A percentile compares a stretch with the other conserved stretches of the same genome.
phyloP scores from a whole-genome alignment of 495 filamentous ascomycete species.

The Acidomyces sp. region DNA sequence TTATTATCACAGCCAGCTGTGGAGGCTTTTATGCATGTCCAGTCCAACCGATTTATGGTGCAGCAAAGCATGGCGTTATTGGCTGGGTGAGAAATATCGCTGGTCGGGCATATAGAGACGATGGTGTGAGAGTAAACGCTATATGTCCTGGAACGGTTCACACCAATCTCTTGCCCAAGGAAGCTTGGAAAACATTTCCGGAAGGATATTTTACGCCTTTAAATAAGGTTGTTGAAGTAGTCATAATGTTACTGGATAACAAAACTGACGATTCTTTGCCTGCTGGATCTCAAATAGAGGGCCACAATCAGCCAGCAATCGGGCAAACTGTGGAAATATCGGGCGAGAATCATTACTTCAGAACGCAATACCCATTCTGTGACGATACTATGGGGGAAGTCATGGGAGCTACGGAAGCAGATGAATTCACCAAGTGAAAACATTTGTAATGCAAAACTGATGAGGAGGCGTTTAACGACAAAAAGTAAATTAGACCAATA shows the following conservation, averaged over 20 bases:
- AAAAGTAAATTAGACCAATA: no score
- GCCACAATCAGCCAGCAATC: constrained; percentile 12
- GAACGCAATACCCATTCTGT: constrained; percentile 17
- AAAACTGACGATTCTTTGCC: no score
- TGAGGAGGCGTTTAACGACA: no score
- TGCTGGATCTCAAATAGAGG: no score
- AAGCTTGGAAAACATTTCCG: constrained; percentile 22
- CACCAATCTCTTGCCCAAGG: constrained; percentile 21
- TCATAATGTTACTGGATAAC: constrained; percentile 16
- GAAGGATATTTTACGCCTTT: constrained; percentile 23
- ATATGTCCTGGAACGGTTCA: constrained; percentile 21
- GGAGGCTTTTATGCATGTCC: constrained; percentile 24
- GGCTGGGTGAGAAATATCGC: constrained; percentile 23
- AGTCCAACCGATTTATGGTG: constrained; percentile 22
- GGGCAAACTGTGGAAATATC: constrained; percentile 24
- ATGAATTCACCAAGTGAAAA: constrained; percentile 1
- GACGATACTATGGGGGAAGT: constrained; percentile 22
- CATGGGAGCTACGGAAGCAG: constrained; percentile 22
- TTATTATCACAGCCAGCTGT: constrained; percentile 25
- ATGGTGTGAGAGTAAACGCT: constrained; percentile 22
- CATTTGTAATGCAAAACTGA: no score
- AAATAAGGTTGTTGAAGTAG: constrained; percentile 21
- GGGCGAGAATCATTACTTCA: constrained; percentile 22
- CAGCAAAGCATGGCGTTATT: constrained; percentile 22
- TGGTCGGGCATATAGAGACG: constrained; percentile 11